These are phyloP conservation scores for Ministeria vibrans DNA, from an alignment of 78 protist species.

Conservation along the genomic window DNA sequence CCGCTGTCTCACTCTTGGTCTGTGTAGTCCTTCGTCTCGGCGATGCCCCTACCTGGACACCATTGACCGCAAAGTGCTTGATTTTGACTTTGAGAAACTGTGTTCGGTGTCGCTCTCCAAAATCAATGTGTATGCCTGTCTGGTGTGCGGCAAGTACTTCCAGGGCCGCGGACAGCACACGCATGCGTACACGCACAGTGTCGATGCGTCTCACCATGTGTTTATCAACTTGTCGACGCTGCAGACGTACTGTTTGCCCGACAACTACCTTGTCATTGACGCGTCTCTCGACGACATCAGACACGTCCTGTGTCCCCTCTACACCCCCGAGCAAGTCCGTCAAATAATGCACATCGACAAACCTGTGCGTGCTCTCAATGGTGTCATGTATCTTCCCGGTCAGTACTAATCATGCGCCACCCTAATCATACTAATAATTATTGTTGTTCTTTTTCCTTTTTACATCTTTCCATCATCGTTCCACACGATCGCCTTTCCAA, in stretches of 20 bases:
- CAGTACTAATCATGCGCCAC: background rate
- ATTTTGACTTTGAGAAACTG: conserved; percentile 94
- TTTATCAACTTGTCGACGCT: conserved; percentile 76
- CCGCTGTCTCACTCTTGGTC: too few species aligned
- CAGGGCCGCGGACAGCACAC: conserved; percentile 85
- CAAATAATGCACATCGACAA: conserved; percentile 17
- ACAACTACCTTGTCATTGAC: conserved; percentile 89
- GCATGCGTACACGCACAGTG: conserved; percentile 85
- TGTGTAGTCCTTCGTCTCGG: too few species aligned
- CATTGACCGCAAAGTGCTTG: conserved; percentile 38
- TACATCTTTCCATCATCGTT: background rate
- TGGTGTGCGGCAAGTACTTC: conserved; percentile 94
- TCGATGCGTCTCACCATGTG: conserved; percentile 84
- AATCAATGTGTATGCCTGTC: conserved; percentile 93
- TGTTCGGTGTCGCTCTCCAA: conserved; percentile 70
- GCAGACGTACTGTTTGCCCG: conserved; percentile 90
- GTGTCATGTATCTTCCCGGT: conserved; percentile 48
- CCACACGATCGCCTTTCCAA: background rate
- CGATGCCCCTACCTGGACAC: background rate
- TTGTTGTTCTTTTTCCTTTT: background rate
- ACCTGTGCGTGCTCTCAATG: conserved; percentile 41
- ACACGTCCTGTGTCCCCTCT: background rate
- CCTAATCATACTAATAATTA: too few species aligned
- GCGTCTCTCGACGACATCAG: conserved; percentile 84
- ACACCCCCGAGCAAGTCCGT: background rate